Base-by-base conservation (phyloP, 1,139 yeast species). In the Petasospora fabianii region DNA sequence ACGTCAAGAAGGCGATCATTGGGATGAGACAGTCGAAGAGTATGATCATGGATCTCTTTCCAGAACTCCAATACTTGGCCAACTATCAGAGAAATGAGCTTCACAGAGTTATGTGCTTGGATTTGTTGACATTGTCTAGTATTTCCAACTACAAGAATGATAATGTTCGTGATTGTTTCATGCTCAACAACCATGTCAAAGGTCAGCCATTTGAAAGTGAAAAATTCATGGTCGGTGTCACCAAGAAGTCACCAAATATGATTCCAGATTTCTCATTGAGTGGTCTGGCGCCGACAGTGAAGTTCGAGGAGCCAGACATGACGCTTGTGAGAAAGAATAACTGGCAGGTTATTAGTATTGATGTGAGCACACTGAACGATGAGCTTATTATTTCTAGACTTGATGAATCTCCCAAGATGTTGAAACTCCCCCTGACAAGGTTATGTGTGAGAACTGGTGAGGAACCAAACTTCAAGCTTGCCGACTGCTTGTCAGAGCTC, bases 311-410 rank as follows among this genome's bases (percentile, higher is more conserved):
- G 30, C 26, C 39, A 62, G 39, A 42, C n/a, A 38, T 40, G 42
- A 15, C 19, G 0, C 19, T 42, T 8, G 28, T 45, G 16, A 35
- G 36, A 36, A 31, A 35, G 16, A 35, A 40, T 11, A 57, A 62
- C 22, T 85, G 92, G 85, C 60, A 71, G 12, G 72, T 80, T 0
- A 62, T 86, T 1, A 69, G 84, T 0, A 59, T 88, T 19, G 90
- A 82, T 52, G 58, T 78, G n/a, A 78, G 87, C 46, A 59, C 74
- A 0, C 55, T 68, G 8, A 70, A 79, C 6, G 84, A 80, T 0
- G 81, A 76, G 53, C 62, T 87, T 32, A 50, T 81, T 0, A 44
- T 86, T 4, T 62, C 84, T 4, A 73, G 74, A 45, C 59, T 67
- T 30, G 69, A 63, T 2, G 44, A 53, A 1, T 41, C 43, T 2